A percentile compares a stretch with the other conserved stretches of the same genome.
Conservation (phyloP, 257 asterid genomes). For the Thymus quinquecostatus region DNA sequence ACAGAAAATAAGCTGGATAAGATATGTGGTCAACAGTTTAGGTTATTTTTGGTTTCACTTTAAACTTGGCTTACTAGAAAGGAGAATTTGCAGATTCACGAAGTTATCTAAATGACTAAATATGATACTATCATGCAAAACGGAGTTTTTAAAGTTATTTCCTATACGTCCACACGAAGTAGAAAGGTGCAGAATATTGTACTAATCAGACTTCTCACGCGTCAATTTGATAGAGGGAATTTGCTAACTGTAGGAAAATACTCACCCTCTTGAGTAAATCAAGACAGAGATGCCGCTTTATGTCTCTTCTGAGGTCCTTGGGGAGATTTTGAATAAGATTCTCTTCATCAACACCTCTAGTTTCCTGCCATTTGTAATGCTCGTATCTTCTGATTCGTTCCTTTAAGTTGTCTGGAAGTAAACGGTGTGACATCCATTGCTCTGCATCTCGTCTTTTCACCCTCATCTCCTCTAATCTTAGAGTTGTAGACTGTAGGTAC, state of each 20-base stretch:
- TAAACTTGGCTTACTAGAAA: too few relatives aligned
- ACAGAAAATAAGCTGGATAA: neutral
- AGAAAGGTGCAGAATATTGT: neutral
- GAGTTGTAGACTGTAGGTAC: conserved; percentile 88
- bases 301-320: conserved; percentile 95
- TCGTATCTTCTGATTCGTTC: conserved; percentile 89
- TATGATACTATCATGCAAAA: neutral
- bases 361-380: conserved; percentile 97
- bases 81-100: neutral
- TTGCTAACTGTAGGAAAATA: too few relatives aligned
- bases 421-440: conserved; percentile 98
- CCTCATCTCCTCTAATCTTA: conserved; percentile 96
- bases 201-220: neutral
- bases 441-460: conserved; percentile 97
- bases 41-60: neutral
- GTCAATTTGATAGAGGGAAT: too few relatives aligned
- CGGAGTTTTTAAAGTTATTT: conserved; percentile 2
- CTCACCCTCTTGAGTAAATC: conserved; percentile 85
- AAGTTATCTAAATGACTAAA: conserved; percentile 1
- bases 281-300: conserved; percentile 92
- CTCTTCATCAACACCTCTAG: conserved; percentile 96
- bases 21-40: neutral
- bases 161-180: neutral
- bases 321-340: conserved; percentile 83
- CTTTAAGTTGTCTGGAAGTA: conserved; percentile 81